These are phyloP conservation scores for Paramecium bursaria DNA, from an alignment of 73 alveolate species.

Conservation along the genomic window DNA sequence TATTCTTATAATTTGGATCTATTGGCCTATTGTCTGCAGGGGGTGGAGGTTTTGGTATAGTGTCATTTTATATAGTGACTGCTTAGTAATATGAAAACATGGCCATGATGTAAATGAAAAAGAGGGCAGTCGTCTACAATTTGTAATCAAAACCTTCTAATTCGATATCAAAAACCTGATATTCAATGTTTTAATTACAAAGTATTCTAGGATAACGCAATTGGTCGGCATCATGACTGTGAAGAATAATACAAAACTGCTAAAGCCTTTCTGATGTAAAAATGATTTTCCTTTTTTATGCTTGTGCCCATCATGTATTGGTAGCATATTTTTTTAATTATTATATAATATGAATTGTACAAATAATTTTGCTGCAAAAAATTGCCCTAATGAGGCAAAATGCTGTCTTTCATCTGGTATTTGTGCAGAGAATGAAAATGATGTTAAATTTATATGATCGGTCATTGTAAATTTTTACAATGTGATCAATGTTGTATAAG, in stretches of 20 bases:
- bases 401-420: neutral
- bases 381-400: neutral
- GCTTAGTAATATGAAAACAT: constrained; percentile 64
- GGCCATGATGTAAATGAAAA: constrained; percentile 35
- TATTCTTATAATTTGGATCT: constrained; percentile 64
- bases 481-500: too few relatives aligned
- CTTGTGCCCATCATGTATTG: neutral
- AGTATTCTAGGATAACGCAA: constrained; percentile 67
- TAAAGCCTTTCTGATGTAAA: neutral
- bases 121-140: neutral
- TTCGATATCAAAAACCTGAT: constrained; percentile 42
- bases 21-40: constrained; percentile 57
- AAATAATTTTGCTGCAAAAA: neutral
- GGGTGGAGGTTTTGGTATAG: constrained; percentile 62
- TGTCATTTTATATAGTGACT: constrained; percentile 49
- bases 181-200: constrained; percentile 4
- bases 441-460: too few relatives aligned
- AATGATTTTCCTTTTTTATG: neutral
- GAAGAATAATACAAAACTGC: constrained; percentile 53
- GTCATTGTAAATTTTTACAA: too few relatives aligned
- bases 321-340: constrained; percentile 2
- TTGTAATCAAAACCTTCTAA: constrained; percentile 40
- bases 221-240: constrained; percentile 67
- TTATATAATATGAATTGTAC: neutral
- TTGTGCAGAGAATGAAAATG: too few relatives aligned